Base-by-base conservation (phyloP, 441 rosid genomes). In the Erysimum cheiri region DNA sequence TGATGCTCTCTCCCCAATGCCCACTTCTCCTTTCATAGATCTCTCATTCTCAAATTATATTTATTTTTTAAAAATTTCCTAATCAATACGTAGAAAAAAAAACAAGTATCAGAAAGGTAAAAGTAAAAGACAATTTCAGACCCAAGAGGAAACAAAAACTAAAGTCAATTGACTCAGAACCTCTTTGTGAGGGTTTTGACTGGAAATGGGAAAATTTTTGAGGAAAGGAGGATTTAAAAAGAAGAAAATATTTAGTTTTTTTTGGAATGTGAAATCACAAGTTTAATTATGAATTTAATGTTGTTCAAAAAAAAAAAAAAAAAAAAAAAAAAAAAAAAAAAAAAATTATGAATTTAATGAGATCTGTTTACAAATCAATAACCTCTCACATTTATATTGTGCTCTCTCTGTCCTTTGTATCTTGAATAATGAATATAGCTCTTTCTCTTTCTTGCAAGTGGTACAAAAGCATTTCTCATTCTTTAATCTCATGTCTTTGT, bases 311-410 rank as follows among this genome's bases (percentile, higher is more conserved):
- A n/a, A n/a, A n/a, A n/a, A n/a, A n/a, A n/a, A n/a, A n/a, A n/a
- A n/a, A n/a, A n/a, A n/a, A n/a, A n/a, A n/a, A n/a, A n/a, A n/a
- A n/a, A n/a, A n/a, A n/a, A n/a, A n/a, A n/a, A n/a, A n/a, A n/a
- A n/a, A n/a, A n/a, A n/a, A n/a, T n/a, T n/a, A n/a, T n/a, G n/a
- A n/a, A n/a, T n/a, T n/a, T n/a, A n/a, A n/a, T n/a, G 55, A 49
- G 47, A 46, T 35, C 75, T 49, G 81, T 72, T 75, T 73, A 73
- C 47, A 49, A 47, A 67, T 60, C 17, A 69, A 60, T 55, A 68
- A 17, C 57, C 52, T 15, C 72, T 69, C 74, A 69, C 80, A 70
- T 72, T 80, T 69, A 67, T 68, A 15, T 41, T 63, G 64, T 75
- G 64, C 61, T 63, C 67, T 8, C 66, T 64, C 77, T 31, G 13